Evolutionary conservation across 768 basidiomycete species (phyloP).

Genomic region (Tricholoma bakamatsutake): DNA sequence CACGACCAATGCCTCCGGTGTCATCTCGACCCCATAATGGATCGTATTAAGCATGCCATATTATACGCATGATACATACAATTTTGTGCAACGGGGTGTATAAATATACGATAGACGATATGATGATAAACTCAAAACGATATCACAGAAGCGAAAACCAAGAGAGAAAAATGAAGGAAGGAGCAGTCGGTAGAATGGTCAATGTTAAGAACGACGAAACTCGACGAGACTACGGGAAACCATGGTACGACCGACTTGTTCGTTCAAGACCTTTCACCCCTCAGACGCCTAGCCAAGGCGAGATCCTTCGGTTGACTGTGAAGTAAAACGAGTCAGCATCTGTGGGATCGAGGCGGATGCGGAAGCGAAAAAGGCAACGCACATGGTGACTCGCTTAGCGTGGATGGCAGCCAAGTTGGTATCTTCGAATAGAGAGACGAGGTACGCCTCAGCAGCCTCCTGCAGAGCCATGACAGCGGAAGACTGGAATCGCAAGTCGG

Average conservation of each 20-base stretch:
- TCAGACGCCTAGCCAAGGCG: conserved; percentile 78
- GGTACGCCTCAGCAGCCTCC: conserved; percentile 89
- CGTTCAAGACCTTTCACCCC: conserved; percentile 77
- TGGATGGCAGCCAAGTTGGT: conserved; percentile 91
- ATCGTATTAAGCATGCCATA: conserved; percentile 2
- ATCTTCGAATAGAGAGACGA: conserved; percentile 82
- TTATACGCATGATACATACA: conserved; percentile 1
- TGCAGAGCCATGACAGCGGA: conserved; percentile 92
- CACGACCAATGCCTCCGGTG: too few relatives aligned
- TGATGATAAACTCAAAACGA: neutral
- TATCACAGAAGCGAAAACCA: conserved; percentile 2
- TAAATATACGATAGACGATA: neutral
- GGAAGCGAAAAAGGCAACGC: conserved; percentile 17
- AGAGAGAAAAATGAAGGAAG: neutral
- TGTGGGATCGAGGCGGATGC: neutral
- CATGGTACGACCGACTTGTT: conserved; percentile 18
- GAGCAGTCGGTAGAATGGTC: neutral
- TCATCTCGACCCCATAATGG: neutral
- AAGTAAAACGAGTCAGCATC: conserved; percentile 14
- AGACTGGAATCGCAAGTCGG: conserved; percentile 92
- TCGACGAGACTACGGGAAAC: neutral
- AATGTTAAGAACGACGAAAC: neutral
- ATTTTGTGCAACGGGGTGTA: neutral
- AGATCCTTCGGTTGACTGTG: conserved; percentile 83
- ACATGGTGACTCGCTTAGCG: conserved; percentile 76